Evolutionary conservation across 495 filamentous ascomycete genomes (phyloP).

Genomic region (Apiosordaria backusii): DNA sequence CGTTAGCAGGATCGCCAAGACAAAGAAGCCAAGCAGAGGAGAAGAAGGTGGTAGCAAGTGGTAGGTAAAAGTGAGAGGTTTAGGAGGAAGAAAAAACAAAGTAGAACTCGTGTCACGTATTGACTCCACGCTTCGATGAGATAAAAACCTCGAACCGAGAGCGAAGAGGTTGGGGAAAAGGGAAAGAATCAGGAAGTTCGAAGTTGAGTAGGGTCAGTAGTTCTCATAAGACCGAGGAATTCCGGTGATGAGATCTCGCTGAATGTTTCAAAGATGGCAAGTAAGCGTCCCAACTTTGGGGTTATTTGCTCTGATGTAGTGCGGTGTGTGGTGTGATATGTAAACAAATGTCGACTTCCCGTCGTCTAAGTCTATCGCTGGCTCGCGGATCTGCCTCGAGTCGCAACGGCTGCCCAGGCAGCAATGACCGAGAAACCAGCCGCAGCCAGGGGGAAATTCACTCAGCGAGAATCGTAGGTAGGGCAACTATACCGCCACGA

Average conservation of each 20-base stretch:
- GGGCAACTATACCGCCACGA: no score
- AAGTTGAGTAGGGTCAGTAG: neutral
- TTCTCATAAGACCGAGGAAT: neutral
- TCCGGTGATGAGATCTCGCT: neutral
- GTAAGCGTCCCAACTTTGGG: neutral
- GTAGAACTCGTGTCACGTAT: constrained; percentile 4
- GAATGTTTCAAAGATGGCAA: neutral
- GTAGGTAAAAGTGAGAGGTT: neutral
- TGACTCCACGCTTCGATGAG: neutral
- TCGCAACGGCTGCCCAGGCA: neutral
- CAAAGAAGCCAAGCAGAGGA: constrained; percentile 9
- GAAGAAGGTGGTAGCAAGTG: neutral
- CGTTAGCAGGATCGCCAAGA: neutral
- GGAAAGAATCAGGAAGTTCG: neutral
- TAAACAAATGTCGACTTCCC: neutral
- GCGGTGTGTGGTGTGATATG: neutral
- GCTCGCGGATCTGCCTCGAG: neutral
- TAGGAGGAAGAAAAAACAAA: constrained; percentile 3
- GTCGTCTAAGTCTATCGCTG: neutral
- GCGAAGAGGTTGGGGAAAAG: neutral
- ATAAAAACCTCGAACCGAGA: neutral
- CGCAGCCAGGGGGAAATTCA: neutral
- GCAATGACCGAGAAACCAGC: neutral
- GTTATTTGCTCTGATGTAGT: neutral
- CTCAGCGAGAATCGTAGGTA: neutral